Conservation (phyloP, 2,329 filamentous ascomycete genomes). For the Cercospora zeae-maydis region DNA sequence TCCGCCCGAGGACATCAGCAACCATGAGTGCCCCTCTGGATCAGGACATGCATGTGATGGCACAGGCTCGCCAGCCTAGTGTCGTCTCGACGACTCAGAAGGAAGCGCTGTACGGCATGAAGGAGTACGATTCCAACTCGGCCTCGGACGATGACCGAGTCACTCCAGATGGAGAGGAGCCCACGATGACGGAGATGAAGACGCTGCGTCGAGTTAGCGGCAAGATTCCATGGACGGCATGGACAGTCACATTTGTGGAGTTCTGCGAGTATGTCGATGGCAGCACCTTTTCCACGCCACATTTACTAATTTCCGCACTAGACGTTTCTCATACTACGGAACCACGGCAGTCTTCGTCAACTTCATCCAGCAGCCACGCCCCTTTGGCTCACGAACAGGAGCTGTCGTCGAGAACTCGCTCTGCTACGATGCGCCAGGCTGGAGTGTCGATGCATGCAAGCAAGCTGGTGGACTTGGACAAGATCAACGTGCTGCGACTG, state of each 20-base stretch:
- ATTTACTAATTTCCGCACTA: not conserved
- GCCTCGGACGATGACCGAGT: conserved; percentile 13
- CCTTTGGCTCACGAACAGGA: conserved; percentile 38
- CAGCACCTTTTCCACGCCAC: not conserved
- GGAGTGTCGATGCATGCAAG: conserved; percentile 28
- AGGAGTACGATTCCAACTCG: conserved; percentile 15
- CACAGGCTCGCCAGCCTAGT: conserved; percentile 26
- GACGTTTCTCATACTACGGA: conserved; percentile 44
- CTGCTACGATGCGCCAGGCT: conserved; percentile 37
- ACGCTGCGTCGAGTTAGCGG: conserved; percentile 47
- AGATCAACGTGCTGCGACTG: conserved; percentile 44
- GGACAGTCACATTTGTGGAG: conserved; percentile 48
- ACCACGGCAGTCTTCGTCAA: conserved; percentile 50
- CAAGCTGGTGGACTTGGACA: conserved; percentile 43
- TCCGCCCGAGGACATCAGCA: not conserved
- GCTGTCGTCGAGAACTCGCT: conserved; percentile 36
- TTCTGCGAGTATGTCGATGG: conserved; percentile 39
- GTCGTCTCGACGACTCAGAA: conserved; percentile 19
- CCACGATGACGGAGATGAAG: conserved; percentile 44
- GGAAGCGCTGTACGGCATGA: conserved; percentile 16
- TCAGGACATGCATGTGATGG: conserved; percentile 25
- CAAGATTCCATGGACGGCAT: conserved; percentile 45
- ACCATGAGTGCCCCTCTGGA: conserved; percentile 22
- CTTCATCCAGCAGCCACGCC: conserved; percentile 41
- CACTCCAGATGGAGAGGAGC: conserved; percentile 33